Conservation (phyloP, 116 monocot species). For the Posidonia oceanica region DNA sequence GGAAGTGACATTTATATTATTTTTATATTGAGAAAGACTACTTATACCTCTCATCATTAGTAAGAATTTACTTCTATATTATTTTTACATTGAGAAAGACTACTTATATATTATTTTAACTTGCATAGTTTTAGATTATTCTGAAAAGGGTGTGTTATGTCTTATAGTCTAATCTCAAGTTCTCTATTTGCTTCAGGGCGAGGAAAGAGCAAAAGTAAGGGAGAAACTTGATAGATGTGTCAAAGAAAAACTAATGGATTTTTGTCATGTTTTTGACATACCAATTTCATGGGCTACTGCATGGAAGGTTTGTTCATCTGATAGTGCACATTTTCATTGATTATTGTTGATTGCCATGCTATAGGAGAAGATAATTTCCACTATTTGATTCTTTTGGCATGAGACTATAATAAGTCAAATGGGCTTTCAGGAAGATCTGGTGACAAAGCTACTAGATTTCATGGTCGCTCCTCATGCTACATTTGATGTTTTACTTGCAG, state of each 20-base stretch:
- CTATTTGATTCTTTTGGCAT: too few species aligned
- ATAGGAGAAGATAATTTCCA: too few species aligned
- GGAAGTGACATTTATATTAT: constrained; percentile 17
- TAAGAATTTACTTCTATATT: not conserved
- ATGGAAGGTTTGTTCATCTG: too few species aligned
- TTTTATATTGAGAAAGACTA: not conserved
- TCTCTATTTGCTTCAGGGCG: constrained; percentile 36
- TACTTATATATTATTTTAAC: too few species aligned
- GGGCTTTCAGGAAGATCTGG: constrained; percentile 65
- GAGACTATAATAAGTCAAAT: not conserved
- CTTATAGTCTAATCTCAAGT: not conserved
- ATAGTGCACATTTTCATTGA: too few species aligned
- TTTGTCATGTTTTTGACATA: too few species aligned
- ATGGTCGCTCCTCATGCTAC: constrained; percentile 64
- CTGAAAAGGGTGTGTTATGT: not conserved
- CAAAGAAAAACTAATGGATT: too few species aligned
- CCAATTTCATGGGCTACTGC: too few species aligned
- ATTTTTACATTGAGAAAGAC: not conserved
- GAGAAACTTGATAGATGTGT: constrained; percentile 76
- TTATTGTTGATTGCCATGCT: too few species aligned
- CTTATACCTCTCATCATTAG: too few species aligned
- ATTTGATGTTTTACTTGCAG: constrained; percentile 33
- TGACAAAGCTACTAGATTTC: constrained; percentile 67
- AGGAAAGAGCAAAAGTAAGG: constrained; percentile 53
- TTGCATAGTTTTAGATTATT: too few species aligned